A percentile compares a stretch with the other conserved stretches of the same genome.
These are phyloP conservation scores for Haematococcus sp. DNA, from an alignment of 139 green algal genomes.

Conservation along the genomic window DNA sequence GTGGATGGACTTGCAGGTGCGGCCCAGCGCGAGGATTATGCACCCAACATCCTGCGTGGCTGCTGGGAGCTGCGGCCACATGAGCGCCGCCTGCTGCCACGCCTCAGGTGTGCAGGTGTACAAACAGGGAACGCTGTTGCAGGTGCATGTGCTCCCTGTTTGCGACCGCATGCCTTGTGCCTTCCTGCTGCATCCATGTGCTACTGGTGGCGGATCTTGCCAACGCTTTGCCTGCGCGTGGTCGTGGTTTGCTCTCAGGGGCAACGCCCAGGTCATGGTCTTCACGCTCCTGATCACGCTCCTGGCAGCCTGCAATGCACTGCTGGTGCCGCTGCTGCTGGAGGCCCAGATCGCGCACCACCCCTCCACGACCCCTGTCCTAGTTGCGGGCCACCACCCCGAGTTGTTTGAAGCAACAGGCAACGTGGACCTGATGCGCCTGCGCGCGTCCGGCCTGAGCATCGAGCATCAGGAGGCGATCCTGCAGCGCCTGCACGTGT, in stretches of 20 bases:
- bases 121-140: constrained; percentile 6
- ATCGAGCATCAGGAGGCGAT: background rate
- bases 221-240: no score
- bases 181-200: no score
- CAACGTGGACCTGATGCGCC: background rate
- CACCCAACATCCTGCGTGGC: constrained; percentile 70
- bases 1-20: background rate
- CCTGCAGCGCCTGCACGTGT: constrained; percentile 6
- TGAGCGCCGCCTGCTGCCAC: constrained; percentile 48
- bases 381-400: background rate
- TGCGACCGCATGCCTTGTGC: background rate
- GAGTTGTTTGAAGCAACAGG: background rate
- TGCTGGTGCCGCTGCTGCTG: constrained; percentile 62
- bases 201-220: no score
- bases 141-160: background rate
- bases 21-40: constrained; percentile 40
- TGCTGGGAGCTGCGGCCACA: constrained; percentile 52
- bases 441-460: background rate
- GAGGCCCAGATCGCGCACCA: constrained; percentile 42
- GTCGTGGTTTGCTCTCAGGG: constrained; percentile 37
- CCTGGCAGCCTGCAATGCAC: constrained; percentile 65
- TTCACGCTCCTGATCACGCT: constrained; percentile 44
- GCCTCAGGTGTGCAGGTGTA: constrained; percentile 48
- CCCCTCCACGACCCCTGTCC: constrained; percentile 1
- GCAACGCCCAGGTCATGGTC: constrained; percentile 60